Base-by-base conservation (phyloP, 208 protist species). In the Wallacemonas sp. region DNA sequence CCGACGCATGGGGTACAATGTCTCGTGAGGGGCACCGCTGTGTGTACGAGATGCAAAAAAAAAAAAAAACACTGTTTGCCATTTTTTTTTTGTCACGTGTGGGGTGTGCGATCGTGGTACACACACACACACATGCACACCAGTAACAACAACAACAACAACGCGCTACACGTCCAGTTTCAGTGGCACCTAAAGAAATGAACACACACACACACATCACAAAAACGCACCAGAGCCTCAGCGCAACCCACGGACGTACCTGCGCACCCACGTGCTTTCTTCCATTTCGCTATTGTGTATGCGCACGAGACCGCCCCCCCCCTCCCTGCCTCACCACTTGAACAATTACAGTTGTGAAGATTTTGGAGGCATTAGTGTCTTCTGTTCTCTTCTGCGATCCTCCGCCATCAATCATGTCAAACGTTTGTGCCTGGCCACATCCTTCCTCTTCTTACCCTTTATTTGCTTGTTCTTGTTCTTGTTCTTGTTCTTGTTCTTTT, bases 81-180 rank as follows among this genome's bases (percentile, higher is more conserved):
- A 4, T 39, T 22, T 26, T 3, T 21, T 31, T 51, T 22, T 64
- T 64, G 46, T 22, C 26, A 8, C 51, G 12, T 64, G 14, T 62
- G 26, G 46, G 27, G 34, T 38, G 24, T 19, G 17, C 15, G 28
- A n/a, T 38, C 11, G 17, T 33, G 53, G 53, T 59, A 8, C 28
- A 28, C 53, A 36, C 31, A 38, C 53, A 19, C 53, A 59, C 8
- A 59, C n/a, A 31, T 36, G 8, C 24, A 59, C 31, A 59, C 24
- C 28, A 59, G 34, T 30, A 59, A 30, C 31, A 59, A 59, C 31
- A 59, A 59, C 34, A 59, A 30, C 34, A 33, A 21, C 26, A 30
- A 54, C 21, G 28, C 28, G 11, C n/a, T n/a, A n/a, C n/a, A n/a
- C n/a, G n/a, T n/a, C n/a, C n/a, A n/a, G n/a, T n/a, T n/a, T n/a